Base-by-base conservation (phyloP, 495 filamentous ascomycete genomes). In the Trichoderma erinaceum region DNA sequence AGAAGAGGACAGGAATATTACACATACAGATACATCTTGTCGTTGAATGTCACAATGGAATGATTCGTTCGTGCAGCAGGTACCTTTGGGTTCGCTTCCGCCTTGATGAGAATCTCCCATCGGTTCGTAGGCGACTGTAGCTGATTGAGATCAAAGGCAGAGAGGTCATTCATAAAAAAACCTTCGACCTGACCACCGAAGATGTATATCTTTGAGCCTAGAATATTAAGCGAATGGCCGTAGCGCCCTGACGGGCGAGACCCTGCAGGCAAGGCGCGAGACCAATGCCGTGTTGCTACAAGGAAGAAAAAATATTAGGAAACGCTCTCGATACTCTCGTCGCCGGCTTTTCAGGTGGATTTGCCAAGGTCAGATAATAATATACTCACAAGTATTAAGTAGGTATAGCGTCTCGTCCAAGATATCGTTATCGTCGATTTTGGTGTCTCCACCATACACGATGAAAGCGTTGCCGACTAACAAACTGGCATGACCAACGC, bases 381-480 rank as follows among this genome's bases (percentile, higher is more conserved):
- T 16, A 43, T 16, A 70, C 56, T 63, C 79, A 98, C 96, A 97
- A 63, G 96, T 99, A 82, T 99, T 99, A 48, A 99, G 81, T 25
- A 99, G 84, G 77, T 99, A 99, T 16, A 99, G 79, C 10, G 94
- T 97, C 78, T 98, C 93, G 72, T 99, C 96, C 65, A 99, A 76
- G 41, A 90, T 81, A 77, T 99, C 96, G 7, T 83, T 85, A 70
- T 97, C 94, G 70, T 98, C 92, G 73, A 96, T 88, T 79, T 98
- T 98, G 29, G 96, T 99, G 76, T 99, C 96, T 72, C 96, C 96
- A 32, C 96, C 96, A 76, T 97, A 99, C 16, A 99, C 95, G 71
- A 99, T 99, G 74, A 97, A 99, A 1, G 96, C 96, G 80, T 99
- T 99, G 27, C 96, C 96, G 44, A 98, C 96, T 10, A 99, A 82